These are phyloP conservation scores for Athelia psychrophila DNA, from an alignment of 1,284 basidiomycete species.

Conservation along the genomic window DNA sequence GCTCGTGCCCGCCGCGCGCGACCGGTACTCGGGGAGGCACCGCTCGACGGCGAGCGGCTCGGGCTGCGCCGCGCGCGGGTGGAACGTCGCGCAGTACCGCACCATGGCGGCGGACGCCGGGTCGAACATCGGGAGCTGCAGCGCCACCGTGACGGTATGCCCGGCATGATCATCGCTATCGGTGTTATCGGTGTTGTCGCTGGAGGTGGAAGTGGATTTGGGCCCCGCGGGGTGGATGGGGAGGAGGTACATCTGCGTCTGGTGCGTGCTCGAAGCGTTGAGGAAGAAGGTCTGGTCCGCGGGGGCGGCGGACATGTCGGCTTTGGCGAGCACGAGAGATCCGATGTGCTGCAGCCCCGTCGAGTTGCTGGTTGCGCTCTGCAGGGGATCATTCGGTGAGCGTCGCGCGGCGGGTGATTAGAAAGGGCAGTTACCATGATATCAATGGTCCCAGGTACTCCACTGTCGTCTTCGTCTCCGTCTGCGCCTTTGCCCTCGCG, in stretches of 20 bases:
- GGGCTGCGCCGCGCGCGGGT: slow-evolving; percentile 45
- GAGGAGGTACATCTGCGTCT: slow-evolving; percentile 51
- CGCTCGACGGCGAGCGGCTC: slow-evolving; percentile 46
- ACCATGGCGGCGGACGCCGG: slow-evolving; percentile 31
- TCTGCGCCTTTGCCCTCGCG: too few relatives aligned
- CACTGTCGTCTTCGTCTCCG: slow-evolving; percentile 12
- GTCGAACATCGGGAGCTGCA: slow-evolving; percentile 47
- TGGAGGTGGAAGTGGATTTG: slow-evolving; percentile 11
- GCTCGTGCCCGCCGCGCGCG: slow-evolving; percentile 25
- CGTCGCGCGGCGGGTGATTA: slow-evolving; percentile 1
- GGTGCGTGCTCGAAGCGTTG: slow-evolving; percentile 51
- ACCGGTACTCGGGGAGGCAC: slow-evolving; percentile 29
- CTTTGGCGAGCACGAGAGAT: slow-evolving; percentile 41
- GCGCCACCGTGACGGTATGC: slow-evolving; percentile 29
- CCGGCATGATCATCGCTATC: neutral
- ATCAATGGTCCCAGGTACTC: slow-evolving; percentile 42
- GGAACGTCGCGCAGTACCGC: slow-evolving; percentile 59
- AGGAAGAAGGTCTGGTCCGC: slow-evolving; percentile 38
- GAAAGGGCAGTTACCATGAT: slow-evolving; percentile 43
- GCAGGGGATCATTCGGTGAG: neutral
- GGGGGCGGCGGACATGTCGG: slow-evolving; percentile 12
- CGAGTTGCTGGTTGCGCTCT: slow-evolving; percentile 21
- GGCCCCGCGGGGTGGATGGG: slow-evolving; percentile 14
- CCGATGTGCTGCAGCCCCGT: slow-evolving; percentile 35
- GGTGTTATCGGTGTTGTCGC: slow-evolving; percentile 4